Base-by-base conservation (phyloP, 495 filamentous ascomycete genomes). In the Penicillium chermesinum region DNA sequence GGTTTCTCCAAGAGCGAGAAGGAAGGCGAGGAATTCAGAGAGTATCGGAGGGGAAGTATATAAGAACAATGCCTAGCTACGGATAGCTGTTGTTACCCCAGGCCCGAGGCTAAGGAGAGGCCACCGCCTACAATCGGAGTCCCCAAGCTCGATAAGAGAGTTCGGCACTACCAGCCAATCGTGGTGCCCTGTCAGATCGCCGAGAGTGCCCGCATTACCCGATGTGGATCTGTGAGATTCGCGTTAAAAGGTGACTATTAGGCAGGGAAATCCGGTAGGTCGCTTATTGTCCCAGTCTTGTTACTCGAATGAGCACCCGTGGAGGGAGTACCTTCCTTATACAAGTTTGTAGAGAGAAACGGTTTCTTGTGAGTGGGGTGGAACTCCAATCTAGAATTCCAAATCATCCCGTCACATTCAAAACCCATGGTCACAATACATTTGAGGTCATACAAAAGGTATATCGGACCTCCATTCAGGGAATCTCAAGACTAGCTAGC, bases 41-140 rank as follows among this genome's bases (percentile, higher is more conserved):
- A 21, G 37, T 37, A 41, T 41, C 46, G 32, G 39, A 25, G 21
- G 39, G 13, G 42, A 44, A 38, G 13, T 39, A 19, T 19, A 42
- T 14, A 10, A 36, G 10, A 33, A 21, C 12, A 34, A 44, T 44
- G 30, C 16, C 19, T 14, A 17, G 30, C 9, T 9, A n/a, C n/a
- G 41, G 41, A 33, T 40, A 25, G 2, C 22, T n/a, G 33, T 20
- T 40, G 37, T 34, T 48, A 33, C 35, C 13, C 44, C 36, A 46
- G 20, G 35, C 48, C 59, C 59, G 56, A 60, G 59, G 59, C 52
- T n/a, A n/a, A n/a, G n/a, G n/a, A n/a, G n/a, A n/a, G n/a, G n/a
- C 42, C 30, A 52, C 49, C 53, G 53, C 49, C 49, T 50, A 50
- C 33, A 40, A 41, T 52, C 49, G 50, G 34, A 7, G 50, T 51